Base-by-base conservation (phyloP, 768 basidiomycete species). In the Pholiota molesta region DNA sequence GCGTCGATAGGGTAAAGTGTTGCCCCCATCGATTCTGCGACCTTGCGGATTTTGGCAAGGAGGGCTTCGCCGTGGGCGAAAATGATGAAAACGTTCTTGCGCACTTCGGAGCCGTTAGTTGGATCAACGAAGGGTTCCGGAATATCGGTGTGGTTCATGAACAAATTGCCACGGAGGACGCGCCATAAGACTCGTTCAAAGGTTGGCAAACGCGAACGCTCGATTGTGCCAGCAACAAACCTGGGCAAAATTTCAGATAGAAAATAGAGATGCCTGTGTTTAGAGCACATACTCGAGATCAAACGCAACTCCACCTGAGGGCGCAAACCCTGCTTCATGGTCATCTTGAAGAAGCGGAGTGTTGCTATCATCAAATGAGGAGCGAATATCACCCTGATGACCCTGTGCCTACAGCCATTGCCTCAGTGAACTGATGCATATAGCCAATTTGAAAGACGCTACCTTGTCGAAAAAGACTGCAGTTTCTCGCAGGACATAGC, bases 81-180 rank as follows among this genome's bases (percentile, higher is more conserved):
- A 72, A 99, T 99, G 78, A 99, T 97, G 80, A 99, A 99, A 42
- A 99, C 97, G 69, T 98, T 95, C 85, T 99, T 99, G 79, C 92
- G 87, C 21, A 91, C 92, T 78, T 96, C 92, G 19, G 77, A 79
- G 37, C 90, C 91, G 0, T 92, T 92, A 21, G 81, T 83, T 14
- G 95, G 91, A 72, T 99, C 94, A 60, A 94, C 82, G 69, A 99
- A 97, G 6, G 94, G 91, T 66, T 97, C 94, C 40, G 85, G 83
- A 67, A 99, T 99, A 75, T 99, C 96, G 57, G 90, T 93, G 75
- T 95, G 91, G 77, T 98, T 99, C 97, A 99, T 99, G 80, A 97
- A 99, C 21, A 99, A 81, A 73, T 99, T 99, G 54, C 97, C 97
- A 62, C 97, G 90, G 19, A 99, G 84, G 35, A 99, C 94, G 67